Evolutionary conservation across 331 rosid genomes (phyloP).

Genomic region (Quercus tomentella): DNA sequence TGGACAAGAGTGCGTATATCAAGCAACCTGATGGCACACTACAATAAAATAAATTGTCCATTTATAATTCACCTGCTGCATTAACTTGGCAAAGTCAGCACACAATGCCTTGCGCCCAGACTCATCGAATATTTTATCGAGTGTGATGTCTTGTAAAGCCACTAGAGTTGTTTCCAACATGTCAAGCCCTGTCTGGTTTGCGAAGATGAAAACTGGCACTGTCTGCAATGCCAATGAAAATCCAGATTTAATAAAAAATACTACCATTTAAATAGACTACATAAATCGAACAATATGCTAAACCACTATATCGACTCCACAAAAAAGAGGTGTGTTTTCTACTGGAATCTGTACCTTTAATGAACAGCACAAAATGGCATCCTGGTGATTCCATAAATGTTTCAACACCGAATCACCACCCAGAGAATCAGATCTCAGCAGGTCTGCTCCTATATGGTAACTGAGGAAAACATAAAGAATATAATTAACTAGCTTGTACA

Average conservation of each 20-base stretch:
- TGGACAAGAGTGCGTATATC: background rate
- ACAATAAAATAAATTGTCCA: background rate
- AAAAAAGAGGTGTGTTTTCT: background rate
- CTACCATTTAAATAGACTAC: background rate
- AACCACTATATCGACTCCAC: background rate
- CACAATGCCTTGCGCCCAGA: conserved; percentile 73
- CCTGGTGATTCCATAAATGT: conserved; percentile 81
- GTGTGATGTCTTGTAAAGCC: conserved; percentile 86
- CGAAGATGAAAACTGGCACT: conserved; percentile 76
- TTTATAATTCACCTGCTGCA: conserved; percentile 64
- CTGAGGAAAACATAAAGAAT: conserved; percentile 26
- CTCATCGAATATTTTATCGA: conserved; percentile 81
- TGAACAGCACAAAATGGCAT: conserved; percentile 91
- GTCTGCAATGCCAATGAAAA: conserved; percentile 41
- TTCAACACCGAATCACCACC: conserved; percentile 62
- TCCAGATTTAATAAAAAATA: background rate
- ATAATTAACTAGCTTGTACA: background rate
- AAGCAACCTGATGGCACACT: background rate
- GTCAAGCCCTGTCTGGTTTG: conserved; percentile 95
- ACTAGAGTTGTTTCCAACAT: conserved; percentile 92
- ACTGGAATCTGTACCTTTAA: conserved; percentile 43
- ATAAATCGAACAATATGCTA: background rate
- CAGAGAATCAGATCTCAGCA: conserved; percentile 55
- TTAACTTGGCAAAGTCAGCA: conserved; percentile 70
- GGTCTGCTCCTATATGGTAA: conserved; percentile 61